Conservation (phyloP, 352 stramenopile species). For the Pythium oligandrum region DNA sequence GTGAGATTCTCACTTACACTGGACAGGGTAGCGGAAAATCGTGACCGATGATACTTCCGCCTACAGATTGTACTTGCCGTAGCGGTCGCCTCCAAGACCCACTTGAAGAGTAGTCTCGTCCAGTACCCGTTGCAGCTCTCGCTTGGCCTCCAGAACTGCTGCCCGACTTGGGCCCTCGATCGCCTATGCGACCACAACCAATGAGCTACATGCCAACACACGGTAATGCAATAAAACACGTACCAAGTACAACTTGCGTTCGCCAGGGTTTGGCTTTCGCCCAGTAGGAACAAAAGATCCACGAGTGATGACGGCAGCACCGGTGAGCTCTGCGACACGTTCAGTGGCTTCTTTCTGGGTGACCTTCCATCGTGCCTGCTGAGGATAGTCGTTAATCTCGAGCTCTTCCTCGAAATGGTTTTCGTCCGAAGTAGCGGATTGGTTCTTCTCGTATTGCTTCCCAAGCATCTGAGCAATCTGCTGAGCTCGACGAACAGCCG, state of each 20-base stretch:
- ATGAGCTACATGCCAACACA: neutral
- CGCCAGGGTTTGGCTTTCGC: conserved; percentile 75
- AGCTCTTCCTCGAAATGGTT: conserved; percentile 87
- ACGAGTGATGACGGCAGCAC: conserved; percentile 82
- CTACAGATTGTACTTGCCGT: conserved; percentile 89
- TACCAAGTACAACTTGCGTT: conserved; percentile 89
- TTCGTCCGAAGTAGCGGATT: conserved; percentile 31
- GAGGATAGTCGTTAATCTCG: conserved; percentile 94
- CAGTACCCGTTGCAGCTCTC: conserved; percentile 83
- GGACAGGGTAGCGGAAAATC: too few species aligned
- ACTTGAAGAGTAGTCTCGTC: conserved; percentile 89
- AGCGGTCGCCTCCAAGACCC: conserved; percentile 77
- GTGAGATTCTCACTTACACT: too few species aligned
- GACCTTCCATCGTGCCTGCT: conserved; percentile 86
- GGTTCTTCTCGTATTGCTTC: conserved; percentile 62
- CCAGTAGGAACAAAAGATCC: conserved; percentile 86
- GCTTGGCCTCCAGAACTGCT: conserved; percentile 69
- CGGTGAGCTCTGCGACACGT: conserved; percentile 84
- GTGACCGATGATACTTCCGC: neutral
- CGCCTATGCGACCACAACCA: conserved; percentile 24
- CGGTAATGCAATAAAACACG: conserved; percentile 13
- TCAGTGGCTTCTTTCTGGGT: conserved; percentile 86
- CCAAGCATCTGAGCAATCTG: conserved; percentile 84
- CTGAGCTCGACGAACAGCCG: conserved; percentile 76
- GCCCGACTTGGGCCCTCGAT: conserved; percentile 74